These are phyloP conservation scores for Larix kaempferi DNA, from an alignment of 75 land plant species.

Conservation along the genomic window DNA sequence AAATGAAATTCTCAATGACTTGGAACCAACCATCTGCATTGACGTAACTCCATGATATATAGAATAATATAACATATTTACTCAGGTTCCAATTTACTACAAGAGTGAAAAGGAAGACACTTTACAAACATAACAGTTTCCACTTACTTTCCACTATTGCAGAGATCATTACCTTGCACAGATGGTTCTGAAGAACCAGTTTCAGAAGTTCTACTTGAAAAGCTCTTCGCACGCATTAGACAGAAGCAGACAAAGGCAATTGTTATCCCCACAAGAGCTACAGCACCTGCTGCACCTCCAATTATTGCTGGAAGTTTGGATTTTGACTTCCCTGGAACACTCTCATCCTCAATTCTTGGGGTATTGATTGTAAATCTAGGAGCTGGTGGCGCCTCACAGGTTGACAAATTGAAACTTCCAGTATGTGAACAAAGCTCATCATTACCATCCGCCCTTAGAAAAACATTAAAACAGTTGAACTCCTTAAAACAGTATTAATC, in stretches of 20 bases:
- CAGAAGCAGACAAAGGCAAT: constrained; percentile 40
- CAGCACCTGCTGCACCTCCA: constrained; percentile 84
- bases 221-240: constrained; percentile 31
- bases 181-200: constrained; percentile 86
- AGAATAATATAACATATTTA: background rate
- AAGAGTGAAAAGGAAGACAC: background rate
- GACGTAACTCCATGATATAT: background rate
- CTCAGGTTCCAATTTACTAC: background rate
- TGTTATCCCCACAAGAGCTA: constrained; percentile 55
- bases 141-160: background rate
- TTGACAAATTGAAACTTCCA: constrained; percentile 12
- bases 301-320: constrained; percentile 65
- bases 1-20: background rate
- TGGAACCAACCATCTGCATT: background rate
- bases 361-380: constrained; percentile 13
- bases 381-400: constrained; percentile 9
- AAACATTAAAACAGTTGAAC: constrained; percentile 1
- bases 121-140: background rate
- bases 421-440: constrained; percentile 15
- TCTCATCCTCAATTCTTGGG: background rate
- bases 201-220: constrained; percentile 57
- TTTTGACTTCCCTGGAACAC: constrained; percentile 8
- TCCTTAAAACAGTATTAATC: background rate
- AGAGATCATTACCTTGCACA: constrained; percentile 44
- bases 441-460: constrained; percentile 15